Evolutionary conservation across 768 basidiomycete genomes (phyloP), one percentile per base, ranked within the genome.

Genomic region (Auriscalpium microsporum): DNA sequence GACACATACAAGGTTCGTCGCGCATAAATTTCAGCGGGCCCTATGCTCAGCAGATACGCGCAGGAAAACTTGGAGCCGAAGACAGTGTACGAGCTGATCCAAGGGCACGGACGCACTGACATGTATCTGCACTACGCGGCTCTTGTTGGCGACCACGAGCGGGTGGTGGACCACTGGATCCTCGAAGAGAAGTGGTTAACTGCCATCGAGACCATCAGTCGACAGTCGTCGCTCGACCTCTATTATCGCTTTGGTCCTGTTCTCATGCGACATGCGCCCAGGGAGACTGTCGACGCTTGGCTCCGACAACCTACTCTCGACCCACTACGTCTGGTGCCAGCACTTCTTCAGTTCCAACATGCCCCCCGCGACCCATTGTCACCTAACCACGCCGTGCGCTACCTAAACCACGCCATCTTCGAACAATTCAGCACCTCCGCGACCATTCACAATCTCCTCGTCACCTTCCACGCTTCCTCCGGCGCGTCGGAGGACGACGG

Each of bases 171-270:
- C 61, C 86, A 98, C 66, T 95, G 90, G 87, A 76, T 98, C 42
- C 75, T 90, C 54, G 90, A 96, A 68, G 94, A 95, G 67, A 79
- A 92, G 56, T 98, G 95, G 95, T 58, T 75, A 16, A 89, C 91
- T 63, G 94, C 92, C 0, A 87, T 98, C 54, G 88, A 92, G 55
- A 78, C 86, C n/a, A 80, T 97, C 57, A 94, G 82, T 64, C 81
- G 91, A 48, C 64, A 98, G 90, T 76, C 83, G n/a, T 77, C 89
- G 56, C 73, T 92, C 17, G 90, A 91, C 46, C 75, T 95, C 10
- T 98, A 97, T 69, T 98, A 98, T 70, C 88, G 87, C 38, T 95
- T 94, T 68, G 88, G 90, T 1, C 78, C 94, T 8, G 86, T 90
- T 7, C 81, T 99, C 28, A 86, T 95, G 74, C 82, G 86, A 10